Base-by-base conservation (phyloP, 305 asterid genomes). In the Solanum aculeatissimum region DNA sequence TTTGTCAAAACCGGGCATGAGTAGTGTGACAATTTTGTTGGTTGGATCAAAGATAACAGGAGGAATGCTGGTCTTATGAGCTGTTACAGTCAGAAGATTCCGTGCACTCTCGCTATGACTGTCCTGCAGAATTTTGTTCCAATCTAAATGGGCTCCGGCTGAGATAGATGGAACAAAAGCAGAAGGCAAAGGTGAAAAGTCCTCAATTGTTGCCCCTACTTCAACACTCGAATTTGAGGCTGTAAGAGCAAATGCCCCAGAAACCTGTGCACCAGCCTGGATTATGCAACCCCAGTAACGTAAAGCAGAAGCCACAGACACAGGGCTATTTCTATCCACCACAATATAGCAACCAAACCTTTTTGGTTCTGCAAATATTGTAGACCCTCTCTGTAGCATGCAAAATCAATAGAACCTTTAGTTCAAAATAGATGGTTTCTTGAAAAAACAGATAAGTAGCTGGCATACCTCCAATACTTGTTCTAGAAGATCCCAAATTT, bases 1-100 rank as follows among this genome's bases (percentile, higher is more conserved):
- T 93, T 97, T 95, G 92, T 97, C 97, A 83, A 97, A 97, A 80
- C 99, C 98, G 19, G 99, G 99, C 97, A 97, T 92, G 92, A 94
- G 93, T 54, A 94, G 98, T 63, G 93, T 91, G 89, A 97, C 91
- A 2, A 97, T 89, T 87, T 91, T 97, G 82, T 86, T 89, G 79
- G 91, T 82, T 8, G 91, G 89, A 87, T 95, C 95, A 63, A 95
- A 95, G 62, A 40, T 88, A 82, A 93, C 96, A 0, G 97, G 86
- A 74, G 92, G 83, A 80, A 88, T 35, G 60, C 86, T 88, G 8
- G 85, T n/a, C 65, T 86, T 84, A 70, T 81, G 49, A 21, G 83
- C 70, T 62, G 87, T 87, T 60, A 60, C 79, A 8, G 88, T 88
- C 45, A 97, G 96, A 75, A 94, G 87, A 72, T 49, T 63, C 35